Evolutionary conservation across 2,329 filamentous ascomycete species (phyloP).

Genomic region (Pezicula rhizophila): DNA sequence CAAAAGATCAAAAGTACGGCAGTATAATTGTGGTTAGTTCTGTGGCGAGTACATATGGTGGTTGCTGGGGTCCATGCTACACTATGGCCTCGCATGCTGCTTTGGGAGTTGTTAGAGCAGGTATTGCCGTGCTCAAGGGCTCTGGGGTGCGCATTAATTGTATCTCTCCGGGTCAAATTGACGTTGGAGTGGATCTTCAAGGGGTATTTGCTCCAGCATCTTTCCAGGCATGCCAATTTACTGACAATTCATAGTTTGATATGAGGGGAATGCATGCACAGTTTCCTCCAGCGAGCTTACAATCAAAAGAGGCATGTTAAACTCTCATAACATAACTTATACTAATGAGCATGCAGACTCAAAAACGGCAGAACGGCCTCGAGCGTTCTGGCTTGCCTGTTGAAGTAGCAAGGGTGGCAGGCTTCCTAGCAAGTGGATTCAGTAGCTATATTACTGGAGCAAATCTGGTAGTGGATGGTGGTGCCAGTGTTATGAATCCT

Average conservation of each 20-base stretch:
- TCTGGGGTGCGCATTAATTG: constrained; percentile 55
- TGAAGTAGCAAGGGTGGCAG: constrained; percentile 54
- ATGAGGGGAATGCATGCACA: constrained; percentile 44
- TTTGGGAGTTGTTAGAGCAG: constrained; percentile 52
- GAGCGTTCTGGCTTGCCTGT: constrained; percentile 51
- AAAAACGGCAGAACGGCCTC: constrained; percentile 47
- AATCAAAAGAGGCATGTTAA: constrained; percentile 37
- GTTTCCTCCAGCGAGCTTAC: constrained; percentile 47
- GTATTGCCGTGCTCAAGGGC: constrained; percentile 51
- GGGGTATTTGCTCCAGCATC: constrained; percentile 29
- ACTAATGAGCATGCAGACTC: constrained; percentile 24
- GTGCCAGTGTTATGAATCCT: constrained; percentile 40
- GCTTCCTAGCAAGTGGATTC: constrained; percentile 57
- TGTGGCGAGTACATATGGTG: constrained; percentile 51
- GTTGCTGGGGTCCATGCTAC: constrained; percentile 54
- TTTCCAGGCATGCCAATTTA: not conserved
- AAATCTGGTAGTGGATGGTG: constrained; percentile 58
- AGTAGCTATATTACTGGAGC: constrained; percentile 56
- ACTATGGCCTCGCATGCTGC: constrained; percentile 56
- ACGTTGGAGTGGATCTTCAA: constrained; percentile 36
- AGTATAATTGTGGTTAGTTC: constrained; percentile 56
- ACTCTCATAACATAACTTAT: not conserved
- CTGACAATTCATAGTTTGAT: constrained; percentile 34
- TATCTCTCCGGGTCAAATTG: constrained; percentile 35
- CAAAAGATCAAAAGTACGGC: constrained; percentile 54